phyloP scores from a whole-genome alignment of 345 rosid genomes.

The Cochlearia excelsa region DNA sequence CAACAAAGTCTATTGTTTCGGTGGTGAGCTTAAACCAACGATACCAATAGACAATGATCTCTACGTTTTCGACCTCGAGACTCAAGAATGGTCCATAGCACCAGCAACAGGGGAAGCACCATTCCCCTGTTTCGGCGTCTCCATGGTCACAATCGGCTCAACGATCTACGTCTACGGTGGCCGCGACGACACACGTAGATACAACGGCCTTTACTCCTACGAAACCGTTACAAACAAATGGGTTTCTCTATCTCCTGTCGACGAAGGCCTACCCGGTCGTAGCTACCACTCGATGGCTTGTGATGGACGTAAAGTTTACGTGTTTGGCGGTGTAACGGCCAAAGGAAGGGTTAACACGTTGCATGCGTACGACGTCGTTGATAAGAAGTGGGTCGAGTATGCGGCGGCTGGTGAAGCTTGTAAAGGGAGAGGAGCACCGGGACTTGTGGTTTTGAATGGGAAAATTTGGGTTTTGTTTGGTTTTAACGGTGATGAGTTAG shows the following conservation, averaged over 20 bases:
- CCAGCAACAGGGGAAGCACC: conserved; percentile 31
- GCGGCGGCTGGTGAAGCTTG: conserved; percentile 36
- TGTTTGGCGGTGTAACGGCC: conserved; percentile 36
- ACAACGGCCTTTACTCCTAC: conserved; percentile 25
- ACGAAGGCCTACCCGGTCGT: conserved; percentile 34
- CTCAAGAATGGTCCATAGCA: conserved; percentile 33
- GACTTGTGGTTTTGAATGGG: conserved; percentile 27
- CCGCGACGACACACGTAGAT: conserved; percentile 26
- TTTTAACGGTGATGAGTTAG: conserved; percentile 30
- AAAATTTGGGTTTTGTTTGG: conserved; percentile 39
- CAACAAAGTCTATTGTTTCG: conserved; percentile 34
- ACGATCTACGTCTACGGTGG: conserved; percentile 37
- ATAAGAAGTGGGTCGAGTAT: conserved; percentile 34
- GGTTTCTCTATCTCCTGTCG: conserved; percentile 16
- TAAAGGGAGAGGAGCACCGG: conserved; percentile 38
- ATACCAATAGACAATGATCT: conserved; percentile 35
- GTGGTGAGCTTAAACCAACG: conserved; percentile 39
- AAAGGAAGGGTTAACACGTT: conserved; percentile 31
- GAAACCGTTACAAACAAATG: conserved; percentile 32
- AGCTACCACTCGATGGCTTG: conserved; percentile 32
- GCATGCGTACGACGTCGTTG: conserved; percentile 30
- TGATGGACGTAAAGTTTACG: conserved; percentile 31
- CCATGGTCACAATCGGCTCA: conserved; percentile 31
- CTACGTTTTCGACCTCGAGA: conserved; percentile 33
- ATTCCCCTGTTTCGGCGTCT: conserved; percentile 35